Base-by-base conservation (phyloP, 148 eudicot species). In the Linanthus parryae region DNA sequence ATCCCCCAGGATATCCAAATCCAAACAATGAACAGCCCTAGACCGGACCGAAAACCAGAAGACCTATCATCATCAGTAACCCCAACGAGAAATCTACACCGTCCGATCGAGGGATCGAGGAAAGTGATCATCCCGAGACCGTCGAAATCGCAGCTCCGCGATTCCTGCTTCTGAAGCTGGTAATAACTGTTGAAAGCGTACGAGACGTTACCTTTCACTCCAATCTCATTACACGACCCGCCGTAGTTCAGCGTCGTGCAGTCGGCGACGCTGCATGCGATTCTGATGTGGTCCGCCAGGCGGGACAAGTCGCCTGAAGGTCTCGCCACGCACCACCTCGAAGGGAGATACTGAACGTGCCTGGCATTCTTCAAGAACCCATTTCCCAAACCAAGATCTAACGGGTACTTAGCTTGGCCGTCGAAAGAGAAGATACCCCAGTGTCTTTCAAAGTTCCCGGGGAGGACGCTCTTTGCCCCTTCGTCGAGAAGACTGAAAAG, bases 351-450 rank as follows among this genome's bases (percentile, higher is more conserved):
- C 35, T 56, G 15, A 21, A 88, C 94, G 48, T 81, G 56, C 58
- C 63, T 78, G 1, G 94, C 96, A 24, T 81, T 81, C 57, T 81
- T 81, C 53, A 88, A 66, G 0, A 56, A 48, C 11, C 75, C 75
- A 50, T 61, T 66, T 5, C 94, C 78, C 52, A 71, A 31, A 15
- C 83, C 96, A 43, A 88, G 81, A 71, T 88, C 70, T 34, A 88
- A 46, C 3, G 67, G 44, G 45, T 88, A 88, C 66, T 88, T 87
- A n/a, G 92, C 79, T 58, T 78, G 92, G 34, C 96, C 92, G 58
- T 83, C 92, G 30, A 87, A 87, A 3, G 92, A 80, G 68, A 87
- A 83, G 26, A 87, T 77, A 0, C 92, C 92, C 96, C 96, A 83
- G 38, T 87, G 96, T 56, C 96, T 78, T 64, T 87, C 96, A 16